A percentile compares a stretch with the other conserved stretches of the same genome.
Conservation (phyloP, 164 flowering plant genomes). For the Platanus orientalis region DNA sequence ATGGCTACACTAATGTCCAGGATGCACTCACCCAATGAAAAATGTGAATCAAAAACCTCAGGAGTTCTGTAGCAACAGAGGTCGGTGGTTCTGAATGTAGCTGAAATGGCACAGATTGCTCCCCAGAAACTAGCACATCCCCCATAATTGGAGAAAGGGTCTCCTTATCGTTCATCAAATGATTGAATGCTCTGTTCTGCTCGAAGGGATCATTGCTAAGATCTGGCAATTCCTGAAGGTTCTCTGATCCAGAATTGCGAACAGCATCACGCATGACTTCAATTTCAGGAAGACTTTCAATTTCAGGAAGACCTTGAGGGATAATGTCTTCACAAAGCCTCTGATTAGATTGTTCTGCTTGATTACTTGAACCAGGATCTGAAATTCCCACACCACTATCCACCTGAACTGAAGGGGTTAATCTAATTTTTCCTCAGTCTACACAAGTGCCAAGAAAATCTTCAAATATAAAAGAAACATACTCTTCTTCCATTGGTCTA, state of each 20-base stretch:
- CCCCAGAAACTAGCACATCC: slow-evolving; percentile 31
- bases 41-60: slow-evolving; percentile 18
- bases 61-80: slow-evolving; percentile 25
- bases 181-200: slow-evolving; percentile 18
- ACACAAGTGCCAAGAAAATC: not conserved
- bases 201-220: slow-evolving; percentile 13
- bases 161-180: slow-evolving; percentile 29
- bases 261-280: slow-evolving; percentile 60
- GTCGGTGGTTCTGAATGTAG: slow-evolving; percentile 22
- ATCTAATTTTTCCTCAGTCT: too few species aligned
- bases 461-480: slow-evolving; percentile 18
- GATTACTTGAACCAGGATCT: slow-evolving; percentile 31
- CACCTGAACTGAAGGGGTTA: slow-evolving; percentile 14
- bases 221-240: slow-evolving; percentile 19
- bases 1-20: slow-evolving; percentile 1
- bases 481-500: slow-evolving; percentile 47
- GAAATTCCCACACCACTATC: slow-evolving; percentile 12
- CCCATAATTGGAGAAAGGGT: slow-evolving; percentile 33
- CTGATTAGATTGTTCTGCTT: slow-evolving; percentile 14
- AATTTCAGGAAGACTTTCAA: slow-evolving; percentile 47
- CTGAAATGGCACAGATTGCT: slow-evolving; percentile 25
- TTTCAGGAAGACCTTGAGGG: slow-evolving; percentile 33
- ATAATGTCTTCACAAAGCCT: slow-evolving; percentile 19
- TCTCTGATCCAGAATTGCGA: slow-evolving; percentile 22
- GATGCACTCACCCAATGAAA: slow-evolving; percentile 36